These are phyloP conservation scores for Ogataea paradorogensis DNA, from an alignment of 805 yeast species.

Conservation along the genomic window DNA sequence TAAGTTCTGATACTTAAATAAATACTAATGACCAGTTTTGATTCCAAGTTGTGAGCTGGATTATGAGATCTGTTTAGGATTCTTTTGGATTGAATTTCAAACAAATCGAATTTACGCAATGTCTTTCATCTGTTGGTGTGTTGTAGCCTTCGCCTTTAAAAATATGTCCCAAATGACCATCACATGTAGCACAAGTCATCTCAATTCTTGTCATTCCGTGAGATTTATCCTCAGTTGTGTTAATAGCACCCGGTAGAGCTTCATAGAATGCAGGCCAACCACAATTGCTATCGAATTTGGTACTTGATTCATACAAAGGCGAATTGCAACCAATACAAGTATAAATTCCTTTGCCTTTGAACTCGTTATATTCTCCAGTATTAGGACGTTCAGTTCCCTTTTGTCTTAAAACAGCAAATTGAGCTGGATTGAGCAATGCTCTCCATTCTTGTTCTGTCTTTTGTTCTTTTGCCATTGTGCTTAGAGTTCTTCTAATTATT, in stretches of 20 bases:
- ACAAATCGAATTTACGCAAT: slow-evolving; percentile 88
- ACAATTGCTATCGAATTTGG: slow-evolving; percentile 88
- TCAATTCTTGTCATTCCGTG: slow-evolving; percentile 85
- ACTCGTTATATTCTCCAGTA: slow-evolving; percentile 57
- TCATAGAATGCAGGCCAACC: slow-evolving; percentile 99
- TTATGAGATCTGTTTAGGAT: not conserved
- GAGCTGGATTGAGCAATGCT: slow-evolving; percentile 71
- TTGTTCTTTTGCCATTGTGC: slow-evolving; percentile 11
- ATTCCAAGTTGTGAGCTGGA: slow-evolving; percentile 16
- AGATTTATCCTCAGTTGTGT: slow-evolving; percentile 54
- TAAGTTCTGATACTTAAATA: slow-evolving; percentile 4
- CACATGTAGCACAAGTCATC: slow-evolving; percentile 84
- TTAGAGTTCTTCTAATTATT: not conserved
- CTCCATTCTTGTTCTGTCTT: slow-evolving; percentile 67
- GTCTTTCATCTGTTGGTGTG: slow-evolving; percentile 87
- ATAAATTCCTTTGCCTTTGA: slow-evolving; percentile 59
- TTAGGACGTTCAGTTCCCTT: slow-evolving; percentile 70
- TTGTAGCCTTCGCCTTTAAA: slow-evolving; percentile 89
- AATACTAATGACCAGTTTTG: slow-evolving; percentile 11
- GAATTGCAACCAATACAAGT: slow-evolving; percentile 81
- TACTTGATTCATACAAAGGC: slow-evolving; percentile 73
- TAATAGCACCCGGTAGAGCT: slow-evolving; percentile 79
- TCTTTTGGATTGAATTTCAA: slow-evolving; percentile 51
- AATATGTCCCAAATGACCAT: slow-evolving; percentile 94
- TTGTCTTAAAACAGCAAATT: slow-evolving; percentile 72